Percentiles rank a stretch among this genome's conserved stretches.
These are phyloP conservation scores for Lobulomyces angularis DNA, from an alignment of 192 early-diverging fungal genomes.

Conservation along the genomic window DNA sequence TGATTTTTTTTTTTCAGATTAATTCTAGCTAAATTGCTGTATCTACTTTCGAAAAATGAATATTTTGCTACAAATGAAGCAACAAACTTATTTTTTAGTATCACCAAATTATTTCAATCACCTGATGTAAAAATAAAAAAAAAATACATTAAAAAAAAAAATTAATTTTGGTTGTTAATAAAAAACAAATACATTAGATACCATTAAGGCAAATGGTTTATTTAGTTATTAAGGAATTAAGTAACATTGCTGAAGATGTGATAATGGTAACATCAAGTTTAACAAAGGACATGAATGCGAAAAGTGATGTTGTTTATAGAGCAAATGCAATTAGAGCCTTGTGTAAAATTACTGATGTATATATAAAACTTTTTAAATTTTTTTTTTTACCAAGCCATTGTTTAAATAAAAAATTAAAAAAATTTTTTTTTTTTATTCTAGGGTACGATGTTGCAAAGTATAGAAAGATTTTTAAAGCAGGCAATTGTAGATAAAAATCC, in stretches of 20 bases:
- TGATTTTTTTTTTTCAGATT: too few species aligned
- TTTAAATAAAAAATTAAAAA: background rate
- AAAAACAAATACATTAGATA: too few species aligned
- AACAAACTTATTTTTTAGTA: conserved; percentile 93
- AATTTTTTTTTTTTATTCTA: conserved; percentile 12
- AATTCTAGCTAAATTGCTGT: conserved; percentile 85
- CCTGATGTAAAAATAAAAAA: conserved; percentile 86
- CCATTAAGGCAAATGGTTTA: conserved; percentile 95
- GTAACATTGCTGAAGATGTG: conserved; percentile 85
- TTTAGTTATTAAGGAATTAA: conserved; percentile 91
- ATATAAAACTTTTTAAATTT: conserved; percentile 6
- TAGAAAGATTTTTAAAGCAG: conserved; percentile 93
- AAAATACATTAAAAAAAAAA: too few species aligned
- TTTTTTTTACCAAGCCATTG: background rate
- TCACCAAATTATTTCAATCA: conserved; percentile 94
- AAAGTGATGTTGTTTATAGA: conserved; percentile 78
- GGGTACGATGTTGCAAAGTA: conserved; percentile 86
- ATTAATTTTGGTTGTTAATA: too few species aligned
- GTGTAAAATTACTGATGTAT: conserved; percentile 88
- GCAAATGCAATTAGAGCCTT: conserved; percentile 93
- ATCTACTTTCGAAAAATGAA: conserved; percentile 82
- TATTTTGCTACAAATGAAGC: conserved; percentile 87
- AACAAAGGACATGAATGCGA: conserved; percentile 94
- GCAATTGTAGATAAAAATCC: conserved; percentile 92
- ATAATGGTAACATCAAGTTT: conserved; percentile 93